These are phyloP conservation scores for Caryopteris hybrid DNA, from an alignment of 305 asterid species.

Conservation along the genomic window DNA sequence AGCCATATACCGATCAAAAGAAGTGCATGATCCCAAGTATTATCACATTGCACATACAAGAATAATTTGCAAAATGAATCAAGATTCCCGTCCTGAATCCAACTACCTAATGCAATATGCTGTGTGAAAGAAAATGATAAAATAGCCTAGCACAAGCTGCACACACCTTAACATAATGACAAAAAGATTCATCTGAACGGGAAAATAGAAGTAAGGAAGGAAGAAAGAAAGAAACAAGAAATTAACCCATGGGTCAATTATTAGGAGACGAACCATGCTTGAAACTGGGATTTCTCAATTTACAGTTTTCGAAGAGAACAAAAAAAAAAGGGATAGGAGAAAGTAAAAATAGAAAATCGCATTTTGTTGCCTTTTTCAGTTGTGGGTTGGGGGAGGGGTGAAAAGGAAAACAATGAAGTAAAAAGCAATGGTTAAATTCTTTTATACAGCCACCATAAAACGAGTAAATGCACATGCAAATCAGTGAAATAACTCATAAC, in stretches of 20 bases:
- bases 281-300: background rate
- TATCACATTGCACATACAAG: background rate
- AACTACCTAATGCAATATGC: background rate
- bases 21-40: background rate
- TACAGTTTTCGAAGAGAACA: no score
- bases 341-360: background rate
- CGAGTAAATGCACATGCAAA: conserved; percentile 2
- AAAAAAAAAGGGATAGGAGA: background rate
- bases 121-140: no score
- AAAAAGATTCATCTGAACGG: background rate
- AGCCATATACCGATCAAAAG: background rate
- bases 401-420: background rate
- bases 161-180: no score
- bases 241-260: background rate
- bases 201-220: background rate
- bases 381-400: background rate
- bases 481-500: background rate
- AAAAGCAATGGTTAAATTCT: background rate
- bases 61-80: background rate
- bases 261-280: background rate
- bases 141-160: no score
- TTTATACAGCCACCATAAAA: background rate
- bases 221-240: background rate
- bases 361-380: background rate
- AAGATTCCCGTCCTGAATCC: background rate